Conservation (phyloP, 371 early-diverging fungal species). For the Mortierella sp. region DNA sequence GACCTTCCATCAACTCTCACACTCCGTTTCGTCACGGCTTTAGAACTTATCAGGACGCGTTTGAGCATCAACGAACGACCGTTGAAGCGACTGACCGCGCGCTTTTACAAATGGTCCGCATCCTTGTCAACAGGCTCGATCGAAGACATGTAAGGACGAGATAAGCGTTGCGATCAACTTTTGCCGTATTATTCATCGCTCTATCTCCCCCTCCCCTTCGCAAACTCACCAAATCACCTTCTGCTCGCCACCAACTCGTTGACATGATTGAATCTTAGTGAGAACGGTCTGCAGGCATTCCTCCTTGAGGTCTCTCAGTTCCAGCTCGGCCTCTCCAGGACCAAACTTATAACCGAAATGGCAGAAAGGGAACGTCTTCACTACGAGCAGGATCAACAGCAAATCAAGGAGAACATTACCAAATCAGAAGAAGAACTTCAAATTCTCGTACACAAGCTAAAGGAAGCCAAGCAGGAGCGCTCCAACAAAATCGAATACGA, state of each 20-base stretch:
- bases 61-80: constrained; percentile 48
- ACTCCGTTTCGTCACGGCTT: background rate
- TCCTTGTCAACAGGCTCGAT: constrained; percentile 13
- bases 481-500: constrained; percentile 49
- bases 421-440: constrained; percentile 35
- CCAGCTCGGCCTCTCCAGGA: constrained; percentile 32
- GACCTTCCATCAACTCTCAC: background rate
- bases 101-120: constrained; percentile 35
- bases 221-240: background rate
- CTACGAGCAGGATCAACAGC: constrained; percentile 37
- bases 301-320: constrained; percentile 39
- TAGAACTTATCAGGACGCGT: constrained; percentile 45
- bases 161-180: background rate
- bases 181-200: background rate
- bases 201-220: background rate
- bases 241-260: too few species aligned
- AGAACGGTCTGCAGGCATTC: constrained; percentile 22
- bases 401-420: constrained; percentile 27
- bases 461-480: constrained; percentile 41
- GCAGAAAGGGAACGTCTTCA: constrained; percentile 34
- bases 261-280: constrained; percentile 6
- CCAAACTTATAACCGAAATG: constrained; percentile 47
- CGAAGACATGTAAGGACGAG: constrained; percentile 25
- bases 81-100: constrained; percentile 21
- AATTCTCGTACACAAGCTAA: constrained; percentile 23